Base-by-base conservation (phyloP, 768 basidiomycete species). In the Tremella mesenterica region DNA sequence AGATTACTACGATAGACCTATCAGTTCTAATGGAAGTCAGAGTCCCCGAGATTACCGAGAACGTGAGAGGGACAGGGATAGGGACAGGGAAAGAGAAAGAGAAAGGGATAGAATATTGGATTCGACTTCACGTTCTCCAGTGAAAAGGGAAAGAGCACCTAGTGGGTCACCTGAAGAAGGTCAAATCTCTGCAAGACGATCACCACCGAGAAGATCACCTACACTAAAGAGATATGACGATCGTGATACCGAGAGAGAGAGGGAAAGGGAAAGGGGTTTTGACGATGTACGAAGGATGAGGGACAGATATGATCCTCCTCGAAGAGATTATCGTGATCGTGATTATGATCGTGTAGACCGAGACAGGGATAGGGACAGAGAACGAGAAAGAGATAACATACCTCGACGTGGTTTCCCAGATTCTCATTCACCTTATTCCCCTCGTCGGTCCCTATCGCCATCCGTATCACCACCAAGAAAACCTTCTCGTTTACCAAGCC, bases 41-140 rank as follows among this genome's bases (percentile, higher is more conserved):
- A 41, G 38, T 16, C 23, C n/a, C n/a, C n/a, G 38, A 23, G 38
- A 41, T n/a, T n/a, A 41, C 38, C 38, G 38, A 18, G 38, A 41
- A n/a, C 38, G 38, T 41, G 38, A n/a, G 6, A n/a, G n/a, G 38
- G 34, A n/a, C 34, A 36, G 34, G 34, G 34, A 36, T 36, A 36
- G 34, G 34, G 34, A n/a, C 34, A 46, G 44, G 44, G 44, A 28
- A 18, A 46, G 44, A 46, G 44, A 26, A 4, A 46, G 44, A 28
- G 44, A 28, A 18, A 5, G 44, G 25, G 38, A 23, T 14, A n/a
- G 38, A 5, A 5, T n/a, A 41, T 4, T n/a, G 4, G 38, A 14
- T 23, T 41, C 38, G 38, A 23, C 38, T 23, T 41, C 38, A 18
- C 4, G n/a, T 14, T 41, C 38, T 18, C 38, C 38, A 8, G 38